Percentiles rank a stretch among this genome's conserved stretches.
phyloP scores from a whole-genome alignment of 208 protist species.

The Trypanosomatidae sp. region DNA sequence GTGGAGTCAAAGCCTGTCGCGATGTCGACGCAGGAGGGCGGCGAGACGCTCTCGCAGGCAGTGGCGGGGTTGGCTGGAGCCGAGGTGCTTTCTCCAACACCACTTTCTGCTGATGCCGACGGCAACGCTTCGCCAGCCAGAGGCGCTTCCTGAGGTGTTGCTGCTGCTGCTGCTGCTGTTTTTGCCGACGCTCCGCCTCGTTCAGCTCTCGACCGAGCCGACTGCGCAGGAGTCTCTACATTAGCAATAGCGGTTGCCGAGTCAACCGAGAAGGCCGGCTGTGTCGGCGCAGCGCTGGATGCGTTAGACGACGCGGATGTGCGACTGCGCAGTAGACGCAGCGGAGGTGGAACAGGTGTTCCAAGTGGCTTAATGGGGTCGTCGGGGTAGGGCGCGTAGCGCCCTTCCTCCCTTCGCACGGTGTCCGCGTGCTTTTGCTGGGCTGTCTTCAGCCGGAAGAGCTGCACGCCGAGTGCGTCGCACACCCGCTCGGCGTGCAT shows the following conservation, averaged over 20 bases:
- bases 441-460: constrained; percentile 64
- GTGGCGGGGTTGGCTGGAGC: background rate
- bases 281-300: background rate
- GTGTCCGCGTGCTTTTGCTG: constrained; percentile 76
- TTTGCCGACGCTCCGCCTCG: background rate
- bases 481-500: constrained; percentile 87
- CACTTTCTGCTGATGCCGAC: background rate
- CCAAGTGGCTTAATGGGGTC: constrained; percentile 62
- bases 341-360: constrained; percentile 62
- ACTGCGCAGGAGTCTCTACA: background rate
- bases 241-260: no score
- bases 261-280: background rate
- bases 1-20: background rate
- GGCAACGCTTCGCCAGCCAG: background rate
- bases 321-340: constrained; percentile 51
- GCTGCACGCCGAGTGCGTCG: constrained; percentile 64
- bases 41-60: background rate
- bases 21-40: background rate
- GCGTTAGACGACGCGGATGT: background rate
- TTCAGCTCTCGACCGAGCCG: background rate
- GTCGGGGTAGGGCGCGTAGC: constrained; percentile 64
- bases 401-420: constrained; percentile 35
- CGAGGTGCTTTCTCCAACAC: background rate
- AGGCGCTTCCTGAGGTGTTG: background rate
- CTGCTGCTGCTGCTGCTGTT: background rate